phyloP scores from a whole-genome alignment of 108 stramenopile genomes.

The Nitzschia sp. region DNA sequence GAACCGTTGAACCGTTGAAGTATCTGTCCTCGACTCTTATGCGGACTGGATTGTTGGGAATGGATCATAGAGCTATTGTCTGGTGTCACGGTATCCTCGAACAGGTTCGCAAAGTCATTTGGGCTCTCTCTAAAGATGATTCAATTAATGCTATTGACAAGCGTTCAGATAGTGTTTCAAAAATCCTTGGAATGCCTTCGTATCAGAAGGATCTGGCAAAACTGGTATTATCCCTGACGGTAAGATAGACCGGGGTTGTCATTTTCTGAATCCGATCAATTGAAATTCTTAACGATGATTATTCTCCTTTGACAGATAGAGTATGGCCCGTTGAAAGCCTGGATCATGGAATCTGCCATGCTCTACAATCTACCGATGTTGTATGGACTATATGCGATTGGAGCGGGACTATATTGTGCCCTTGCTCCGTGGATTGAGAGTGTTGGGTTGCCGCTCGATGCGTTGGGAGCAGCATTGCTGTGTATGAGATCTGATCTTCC shows the following conservation, averaged over 20 bases:
- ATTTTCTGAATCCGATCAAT: background rate
- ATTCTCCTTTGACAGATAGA: too few species aligned
- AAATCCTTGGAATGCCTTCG: background rate
- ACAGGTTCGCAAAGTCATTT: slow-evolving; percentile 55
- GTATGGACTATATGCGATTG: slow-evolving; percentile 17
- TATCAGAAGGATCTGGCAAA: background rate
- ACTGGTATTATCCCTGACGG: background rate
- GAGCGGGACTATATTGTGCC: slow-evolving; percentile 5
- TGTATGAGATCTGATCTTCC: background rate
- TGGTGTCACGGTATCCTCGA: slow-evolving; percentile 76
- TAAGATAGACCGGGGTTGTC: background rate
- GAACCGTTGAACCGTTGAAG: background rate
- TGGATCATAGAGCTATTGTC: slow-evolving; percentile 85
- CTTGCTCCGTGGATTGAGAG: too few species aligned
- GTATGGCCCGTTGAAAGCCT: background rate
- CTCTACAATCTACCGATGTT: slow-evolving; percentile 33
- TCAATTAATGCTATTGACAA: background rate
- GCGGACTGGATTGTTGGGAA: slow-evolving; percentile 41
- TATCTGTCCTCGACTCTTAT: slow-evolving; percentile 22
- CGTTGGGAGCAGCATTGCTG: background rate
- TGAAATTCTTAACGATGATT: too few species aligned
- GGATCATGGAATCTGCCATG: slow-evolving; percentile 36
- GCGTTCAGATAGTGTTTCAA: background rate
- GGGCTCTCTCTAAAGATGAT: slow-evolving; percentile 21
- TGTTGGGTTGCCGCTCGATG: background rate